phyloP scores from a whole-genome alignment of 257 asterid species.

The Plantago major region DNA sequence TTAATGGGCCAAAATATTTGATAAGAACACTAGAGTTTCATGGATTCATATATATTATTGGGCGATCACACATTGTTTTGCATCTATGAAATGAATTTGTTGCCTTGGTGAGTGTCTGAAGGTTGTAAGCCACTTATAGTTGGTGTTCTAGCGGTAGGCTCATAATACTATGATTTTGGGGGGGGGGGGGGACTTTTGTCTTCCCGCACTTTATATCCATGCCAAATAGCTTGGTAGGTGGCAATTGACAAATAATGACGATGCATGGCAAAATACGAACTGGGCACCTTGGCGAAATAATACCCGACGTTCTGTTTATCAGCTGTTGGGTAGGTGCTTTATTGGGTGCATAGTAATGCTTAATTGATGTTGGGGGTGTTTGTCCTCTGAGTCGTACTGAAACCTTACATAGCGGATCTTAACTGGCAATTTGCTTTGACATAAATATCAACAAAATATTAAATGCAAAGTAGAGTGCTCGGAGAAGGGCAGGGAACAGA shows the following conservation, averaged over 20 bases:
- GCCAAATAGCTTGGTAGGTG: neutral
- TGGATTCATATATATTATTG: neutral
- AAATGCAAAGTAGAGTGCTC: too few relatives aligned
- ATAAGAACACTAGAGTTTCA: neutral
- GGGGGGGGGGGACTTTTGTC: too few relatives aligned
- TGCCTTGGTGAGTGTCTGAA: conserved; percentile 3
- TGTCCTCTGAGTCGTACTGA: too few relatives aligned
- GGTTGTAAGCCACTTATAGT: conserved; percentile 9
- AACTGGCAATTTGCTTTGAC: too few relatives aligned
- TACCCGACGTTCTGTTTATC: too few relatives aligned
- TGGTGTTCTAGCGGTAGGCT: neutral
- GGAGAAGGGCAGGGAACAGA: too few relatives aligned
- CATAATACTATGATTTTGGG: too few relatives aligned
- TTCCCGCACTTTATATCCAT: neutral
- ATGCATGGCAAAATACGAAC: neutral
- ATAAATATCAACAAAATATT: too few relatives aligned
- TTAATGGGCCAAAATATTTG: neutral
- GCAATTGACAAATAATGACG: neutral
- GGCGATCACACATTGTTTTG: neutral
- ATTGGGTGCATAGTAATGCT: too few relatives aligned
- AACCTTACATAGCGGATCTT: too few relatives aligned
- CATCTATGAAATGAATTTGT: neutral
- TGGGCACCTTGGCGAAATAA: neutral
- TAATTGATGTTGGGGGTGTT: too few relatives aligned
- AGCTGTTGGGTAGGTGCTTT: too few relatives aligned